These are phyloP conservation scores for Phytophthora fragariae DNA, from an alignment of 352 stramenopile genomes.

Conservation along the genomic window DNA sequence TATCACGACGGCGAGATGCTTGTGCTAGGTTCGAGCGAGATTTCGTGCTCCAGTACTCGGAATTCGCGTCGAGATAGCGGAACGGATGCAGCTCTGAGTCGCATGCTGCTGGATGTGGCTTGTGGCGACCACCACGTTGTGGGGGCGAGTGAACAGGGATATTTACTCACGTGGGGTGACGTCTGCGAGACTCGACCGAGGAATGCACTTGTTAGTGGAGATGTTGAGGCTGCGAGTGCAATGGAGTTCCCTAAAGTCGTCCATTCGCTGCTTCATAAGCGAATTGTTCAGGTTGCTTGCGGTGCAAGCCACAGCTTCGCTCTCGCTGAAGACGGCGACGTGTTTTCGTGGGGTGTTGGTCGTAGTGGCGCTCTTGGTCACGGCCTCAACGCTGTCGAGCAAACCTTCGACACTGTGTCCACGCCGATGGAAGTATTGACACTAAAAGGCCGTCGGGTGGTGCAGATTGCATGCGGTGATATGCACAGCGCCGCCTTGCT, in stretches of 20 bases:
- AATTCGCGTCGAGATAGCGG: constrained; percentile 20
- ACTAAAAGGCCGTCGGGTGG: constrained; percentile 49
- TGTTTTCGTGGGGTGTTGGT: constrained; percentile 75
- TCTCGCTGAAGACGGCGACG: constrained; percentile 65
- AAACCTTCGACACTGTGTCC: constrained; percentile 40
- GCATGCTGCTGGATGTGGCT: constrained; percentile 67
- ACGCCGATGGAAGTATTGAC: constrained; percentile 64
- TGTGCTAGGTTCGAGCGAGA: constrained; percentile 35
- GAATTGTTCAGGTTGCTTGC: constrained; percentile 67
- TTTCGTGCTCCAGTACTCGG: constrained; percentile 6
- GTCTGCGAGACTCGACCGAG: constrained; percentile 47
- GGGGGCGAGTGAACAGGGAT: constrained; percentile 76
- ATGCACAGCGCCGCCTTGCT: constrained; percentile 66
- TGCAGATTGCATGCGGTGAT: constrained; percentile 63
- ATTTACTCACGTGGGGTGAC: constrained; percentile 82
- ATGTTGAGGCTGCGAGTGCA: not conserved
- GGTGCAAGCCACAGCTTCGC: constrained; percentile 67
- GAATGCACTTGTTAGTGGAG: constrained; percentile 10
- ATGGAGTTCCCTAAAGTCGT: constrained; percentile 37
- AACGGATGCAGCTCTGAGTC: constrained; percentile 49
- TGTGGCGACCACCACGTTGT: constrained; percentile 67
- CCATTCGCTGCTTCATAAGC: constrained; percentile 64
- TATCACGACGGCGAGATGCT: constrained; percentile 55
- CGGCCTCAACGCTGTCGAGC: constrained; percentile 43
- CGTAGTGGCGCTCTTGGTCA: constrained; percentile 65